Percentiles rank a stretch among this genome's conserved stretches.
Evolutionary conservation across 768 basidiomycete genomes (phyloP).

Genomic region (Kwoniella sp.): DNA sequence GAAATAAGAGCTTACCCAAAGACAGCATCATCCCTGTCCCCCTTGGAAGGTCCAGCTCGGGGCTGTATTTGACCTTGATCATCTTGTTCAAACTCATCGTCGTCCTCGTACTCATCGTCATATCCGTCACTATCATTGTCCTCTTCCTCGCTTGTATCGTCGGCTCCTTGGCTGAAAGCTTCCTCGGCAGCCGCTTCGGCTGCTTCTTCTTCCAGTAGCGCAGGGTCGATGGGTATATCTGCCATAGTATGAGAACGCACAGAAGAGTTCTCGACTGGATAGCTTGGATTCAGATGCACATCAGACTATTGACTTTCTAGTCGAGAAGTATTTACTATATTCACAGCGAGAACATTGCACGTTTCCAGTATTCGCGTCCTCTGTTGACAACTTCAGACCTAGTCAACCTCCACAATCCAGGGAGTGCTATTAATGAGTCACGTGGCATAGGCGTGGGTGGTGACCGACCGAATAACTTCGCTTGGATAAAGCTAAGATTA

Average conservation of each 20-base stretch:
- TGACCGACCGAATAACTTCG: too few species aligned
- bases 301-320: too few species aligned
- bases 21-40: slow-evolving; percentile 18
- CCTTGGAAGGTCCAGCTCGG: slow-evolving; percentile 19
- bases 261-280: too few species aligned
- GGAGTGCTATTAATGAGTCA: neutral
- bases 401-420: slow-evolving; percentile 9
- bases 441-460: neutral
- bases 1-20: slow-evolving; percentile 17
- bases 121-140: slow-evolving; percentile 7
- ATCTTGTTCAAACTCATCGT: slow-evolving; percentile 11
- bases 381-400: slow-evolving; percentile 12
- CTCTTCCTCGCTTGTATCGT: slow-evolving; percentile 8
- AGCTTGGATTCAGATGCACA: too few species aligned
- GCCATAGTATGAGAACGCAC: slow-evolving; percentile 7
- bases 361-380: too few species aligned
- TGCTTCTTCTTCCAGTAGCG: slow-evolving; percentile 13
- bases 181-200: slow-evolving; percentile 16
- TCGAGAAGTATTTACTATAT: too few species aligned
- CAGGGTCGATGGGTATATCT: slow-evolving; percentile 21
- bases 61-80: slow-evolving; percentile 4
- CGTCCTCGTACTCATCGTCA: slow-evolving; percentile 9
- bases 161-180: slow-evolving; percentile 2
- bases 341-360: too few species aligned
- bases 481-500: neutral